Evolutionary conservation across 192 early-diverging fungal species (phyloP), one percentile per base, ranked within the genome.

Genomic region (Obelidium mucronatum): DNA sequence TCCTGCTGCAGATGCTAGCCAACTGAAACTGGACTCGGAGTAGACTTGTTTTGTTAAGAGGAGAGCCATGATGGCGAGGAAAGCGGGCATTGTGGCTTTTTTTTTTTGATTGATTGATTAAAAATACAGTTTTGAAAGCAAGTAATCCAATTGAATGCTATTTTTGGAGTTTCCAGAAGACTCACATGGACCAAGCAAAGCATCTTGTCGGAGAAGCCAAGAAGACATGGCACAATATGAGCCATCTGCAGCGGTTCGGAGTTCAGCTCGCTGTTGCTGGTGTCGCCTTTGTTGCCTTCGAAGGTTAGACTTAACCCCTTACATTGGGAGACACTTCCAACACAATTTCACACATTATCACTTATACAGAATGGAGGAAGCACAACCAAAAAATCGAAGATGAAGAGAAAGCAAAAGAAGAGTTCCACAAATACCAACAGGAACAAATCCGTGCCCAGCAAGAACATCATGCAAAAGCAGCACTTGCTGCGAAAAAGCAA

Each of bases 191-290:
- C 0, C 6, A 19, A 0, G 56, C 24, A 37, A 35, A 3, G 35
- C 19, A 13, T 8, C 8, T 65, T 30, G 15, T 36, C 26, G 37
- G 37, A 8, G 35, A 35, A 2, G 35, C 35, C 63, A 39, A 39
- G 63, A 24, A 33, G 28, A 65, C 31, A 35, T 65, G 63, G 63
- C 31, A 65, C 24, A 35, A 40, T 22, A 65, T 65, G 63, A 65
- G 63, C 63, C 37, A 33, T 0, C 39, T 65, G 3, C 31, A 65
- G 63, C 31, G 63, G 17, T 64, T 64, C 24, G 62, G 34, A 4
- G 62, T 34, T 1, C 13, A 64, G 24, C 1, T 39, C 0, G 62
- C 62, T n/a, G 13, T 65, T 34, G 63, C 63, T 39, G 63, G 63
- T n/a, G 63, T 65, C 1, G 63, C 63, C 19, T 65, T 34, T 65